A percentile compares a stretch with the other conserved stretches of the same genome.
Conservation (phyloP, 2,329 filamentous ascomycete species). For the Bipolaris victoriae region DNA sequence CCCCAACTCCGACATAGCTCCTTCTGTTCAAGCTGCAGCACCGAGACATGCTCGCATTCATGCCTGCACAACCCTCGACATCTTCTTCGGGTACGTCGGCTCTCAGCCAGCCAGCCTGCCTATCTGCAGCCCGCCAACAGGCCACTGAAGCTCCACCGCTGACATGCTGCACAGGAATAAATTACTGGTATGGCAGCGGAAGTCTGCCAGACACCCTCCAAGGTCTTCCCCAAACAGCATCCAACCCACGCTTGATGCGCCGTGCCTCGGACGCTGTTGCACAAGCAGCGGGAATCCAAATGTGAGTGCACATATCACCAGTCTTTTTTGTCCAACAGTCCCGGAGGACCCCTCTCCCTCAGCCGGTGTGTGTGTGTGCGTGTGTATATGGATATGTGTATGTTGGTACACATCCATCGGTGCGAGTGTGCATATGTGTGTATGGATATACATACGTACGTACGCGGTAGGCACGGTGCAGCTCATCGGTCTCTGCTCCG, state of each 20-base stretch:
- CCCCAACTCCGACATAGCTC: slow-evolving; percentile 24
- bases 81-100: slow-evolving; percentile 40
- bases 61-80: slow-evolving; percentile 45
- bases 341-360: not conserved
- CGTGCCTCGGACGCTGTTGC: slow-evolving; percentile 43
- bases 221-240: slow-evolving; percentile 29
- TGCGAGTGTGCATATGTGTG: no score
- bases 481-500: slow-evolving; percentile 2
- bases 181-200: slow-evolving; percentile 44
- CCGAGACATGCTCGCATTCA: slow-evolving; percentile 47
- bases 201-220: slow-evolving; percentile 40
- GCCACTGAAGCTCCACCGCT: slow-evolving; percentile 5
- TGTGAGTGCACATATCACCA: slow-evolving; percentile 28
- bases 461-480: slow-evolving; percentile 4
- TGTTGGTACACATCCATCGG: no score
- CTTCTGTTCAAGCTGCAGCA: slow-evolving; percentile 26
- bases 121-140: not conserved
- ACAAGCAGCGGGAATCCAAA: slow-evolving; percentile 36
- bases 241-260: slow-evolving; percentile 39
- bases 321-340: slow-evolving; percentile 1
- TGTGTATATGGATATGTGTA: no score
- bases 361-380: no score
- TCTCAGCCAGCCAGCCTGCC: slow-evolving; percentile 3
- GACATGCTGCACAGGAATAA: slow-evolving; percentile 31
- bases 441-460: not conserved